Conservation (phyloP, 768 basidiomycete genomes). For the Hygrophorus pudorinus region DNA sequence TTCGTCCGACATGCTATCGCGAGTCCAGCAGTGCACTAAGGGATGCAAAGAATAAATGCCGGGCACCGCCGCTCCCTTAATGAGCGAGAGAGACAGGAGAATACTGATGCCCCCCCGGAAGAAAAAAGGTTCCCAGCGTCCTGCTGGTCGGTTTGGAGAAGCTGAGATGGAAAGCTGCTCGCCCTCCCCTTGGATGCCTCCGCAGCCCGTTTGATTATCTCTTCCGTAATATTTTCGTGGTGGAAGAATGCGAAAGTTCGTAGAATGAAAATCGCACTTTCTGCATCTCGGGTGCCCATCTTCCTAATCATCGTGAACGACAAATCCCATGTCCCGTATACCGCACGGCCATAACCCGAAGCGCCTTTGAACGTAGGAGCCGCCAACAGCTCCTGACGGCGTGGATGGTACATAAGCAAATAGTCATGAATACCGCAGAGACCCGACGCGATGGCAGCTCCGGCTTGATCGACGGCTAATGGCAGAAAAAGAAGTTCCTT, state of each 20-base stretch:
- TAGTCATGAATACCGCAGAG: constrained; percentile 10
- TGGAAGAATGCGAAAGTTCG: constrained; percentile 13
- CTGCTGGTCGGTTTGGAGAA: not conserved
- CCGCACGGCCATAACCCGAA: constrained; percentile 10
- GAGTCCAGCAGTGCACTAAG: constrained; percentile 9
- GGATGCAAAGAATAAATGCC: constrained; percentile 8
- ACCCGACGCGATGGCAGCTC: constrained; percentile 10
- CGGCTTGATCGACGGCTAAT: constrained; percentile 13
- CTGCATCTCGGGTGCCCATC: constrained; percentile 4
- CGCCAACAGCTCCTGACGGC: constrained; percentile 6
- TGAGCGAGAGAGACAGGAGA: constrained; percentile 11
- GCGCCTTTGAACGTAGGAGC: constrained; percentile 6
- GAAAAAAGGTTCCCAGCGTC: constrained; percentile 8
- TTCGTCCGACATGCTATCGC: not conserved
- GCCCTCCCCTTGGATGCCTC: not conserved
- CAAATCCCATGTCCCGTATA: constrained; percentile 14
- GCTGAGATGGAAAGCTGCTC: not conserved
- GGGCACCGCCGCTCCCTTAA: constrained; percentile 2
- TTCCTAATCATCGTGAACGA: constrained; percentile 11
- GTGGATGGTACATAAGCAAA: constrained; percentile 5
- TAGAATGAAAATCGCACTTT: constrained; percentile 12
- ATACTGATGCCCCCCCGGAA: constrained; percentile 12
- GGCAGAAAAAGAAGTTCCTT: constrained; percentile 1
- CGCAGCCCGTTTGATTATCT: constrained; percentile 10
- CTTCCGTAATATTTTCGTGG: constrained; percentile 9